Conservation (phyloP, 2,329 filamentous ascomycete genomes). For the Talaromyces funiculosus region DNA sequence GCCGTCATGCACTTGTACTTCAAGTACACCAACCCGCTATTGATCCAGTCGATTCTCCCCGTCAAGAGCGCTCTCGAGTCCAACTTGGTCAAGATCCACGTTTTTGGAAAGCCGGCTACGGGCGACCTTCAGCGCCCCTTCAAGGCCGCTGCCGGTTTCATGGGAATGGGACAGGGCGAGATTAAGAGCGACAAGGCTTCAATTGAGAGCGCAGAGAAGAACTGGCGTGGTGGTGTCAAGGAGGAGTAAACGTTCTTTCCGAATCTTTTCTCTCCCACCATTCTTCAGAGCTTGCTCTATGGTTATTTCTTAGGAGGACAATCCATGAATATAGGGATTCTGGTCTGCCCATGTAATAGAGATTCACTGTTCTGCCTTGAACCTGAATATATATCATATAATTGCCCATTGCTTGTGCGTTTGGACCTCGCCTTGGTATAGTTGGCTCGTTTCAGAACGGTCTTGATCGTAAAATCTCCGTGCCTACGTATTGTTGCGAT, state of each 20-base stretch:
- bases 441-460: too few relatives aligned
- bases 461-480: not conserved
- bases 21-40: constrained; percentile 98
- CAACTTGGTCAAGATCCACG: constrained; percentile 93
- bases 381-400: not conserved
- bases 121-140: constrained; percentile 94
- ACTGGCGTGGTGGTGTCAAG: constrained; percentile 47
- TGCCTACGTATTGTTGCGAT: not conserved
- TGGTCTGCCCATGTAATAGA: not conserved
- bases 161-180: constrained; percentile 63
- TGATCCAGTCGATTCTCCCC: constrained; percentile 98
- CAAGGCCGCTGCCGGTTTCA: constrained; percentile 78
- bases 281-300: not conserved
- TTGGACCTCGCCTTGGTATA: not conserved
- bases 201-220: constrained; percentile 45
- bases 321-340: not conserved
- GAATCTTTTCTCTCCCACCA: not conserved
- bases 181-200: constrained; percentile 90
- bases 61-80: constrained; percentile 92
- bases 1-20: constrained; percentile 97
- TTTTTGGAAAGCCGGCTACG: constrained; percentile 77
- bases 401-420: too few relatives aligned
- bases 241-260: constrained; percentile 38
- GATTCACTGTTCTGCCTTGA: not conserved
- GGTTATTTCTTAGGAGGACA: not conserved